phyloP scores from a whole-genome alignment of 1,284 basidiomycete genomes.

The Cryptococcus amylolentus region DNA sequence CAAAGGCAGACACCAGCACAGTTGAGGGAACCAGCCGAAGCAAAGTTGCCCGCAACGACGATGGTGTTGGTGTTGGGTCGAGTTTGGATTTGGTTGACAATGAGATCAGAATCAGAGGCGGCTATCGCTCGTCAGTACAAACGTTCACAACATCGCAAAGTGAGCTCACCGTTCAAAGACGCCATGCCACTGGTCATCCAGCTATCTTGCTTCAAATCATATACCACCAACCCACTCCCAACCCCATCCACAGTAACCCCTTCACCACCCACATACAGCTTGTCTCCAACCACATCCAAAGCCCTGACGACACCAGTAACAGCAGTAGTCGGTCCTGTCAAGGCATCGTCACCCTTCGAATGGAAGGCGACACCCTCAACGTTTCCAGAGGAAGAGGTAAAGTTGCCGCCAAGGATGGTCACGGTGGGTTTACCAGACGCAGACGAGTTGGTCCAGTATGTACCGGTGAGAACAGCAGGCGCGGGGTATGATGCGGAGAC shows the following conservation, averaged over 20 bases:
- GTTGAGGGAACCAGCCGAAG: slow-evolving; percentile 66
- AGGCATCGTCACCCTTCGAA: slow-evolving; percentile 57
- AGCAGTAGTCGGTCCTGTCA: slow-evolving; percentile 56
- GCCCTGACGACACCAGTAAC: slow-evolving; percentile 67
- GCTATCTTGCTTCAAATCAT: slow-evolving; percentile 62
- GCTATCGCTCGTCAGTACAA: slow-evolving; percentile 24
- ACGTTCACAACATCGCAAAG: background rate
- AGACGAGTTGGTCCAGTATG: slow-evolving; percentile 82
- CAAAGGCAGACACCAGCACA: slow-evolving; percentile 81
- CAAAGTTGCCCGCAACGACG: slow-evolving; percentile 81
- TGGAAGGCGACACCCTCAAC: slow-evolving; percentile 69
- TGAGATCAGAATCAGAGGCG: slow-evolving; percentile 56
- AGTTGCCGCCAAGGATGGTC: slow-evolving; percentile 85
- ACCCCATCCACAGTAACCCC: slow-evolving; percentile 46
- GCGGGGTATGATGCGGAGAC: slow-evolving; percentile 58
- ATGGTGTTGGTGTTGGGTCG: slow-evolving; percentile 65
- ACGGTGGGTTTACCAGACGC: slow-evolving; percentile 58
- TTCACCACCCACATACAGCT: slow-evolving; percentile 72
- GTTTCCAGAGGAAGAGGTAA: slow-evolving; percentile 54
- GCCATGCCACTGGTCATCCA: slow-evolving; percentile 63
- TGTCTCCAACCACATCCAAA: slow-evolving; percentile 62
- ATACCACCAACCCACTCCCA: slow-evolving; percentile 67
- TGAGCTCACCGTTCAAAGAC: slow-evolving; percentile 54
- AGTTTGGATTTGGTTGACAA: slow-evolving; percentile 70
- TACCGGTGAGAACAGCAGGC: slow-evolving; percentile 78